Evolutionary conservation across 2,329 filamentous ascomycete species (phyloP), one percentile per base, ranked within the genome.

Genomic region (Penicillium frequentans): DNA sequence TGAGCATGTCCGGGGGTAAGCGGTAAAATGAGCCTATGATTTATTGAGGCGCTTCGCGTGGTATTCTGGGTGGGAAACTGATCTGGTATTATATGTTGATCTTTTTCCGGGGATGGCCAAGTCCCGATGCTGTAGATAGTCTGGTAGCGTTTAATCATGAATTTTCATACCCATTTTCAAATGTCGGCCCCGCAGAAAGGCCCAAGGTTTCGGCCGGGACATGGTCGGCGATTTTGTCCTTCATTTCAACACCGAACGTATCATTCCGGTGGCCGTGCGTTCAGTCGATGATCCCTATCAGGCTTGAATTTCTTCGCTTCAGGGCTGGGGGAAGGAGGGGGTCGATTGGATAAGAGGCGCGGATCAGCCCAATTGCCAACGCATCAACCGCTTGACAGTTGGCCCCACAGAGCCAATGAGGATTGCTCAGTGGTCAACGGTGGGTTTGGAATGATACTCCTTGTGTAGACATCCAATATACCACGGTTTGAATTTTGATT

Each of bases 1-100:
- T 50, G 35, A 39, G 33, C 23, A 50, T 70, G 68, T 61, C 69
- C 33, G 69, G 70, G 55, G 66, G 64, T 7, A 75, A 74, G 63
- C 67, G 68, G 49, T 73, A 64, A 56, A 45, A 44, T 21, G 26
- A 31, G 16, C 31, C 31, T 33, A 26, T 23, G 11, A 19, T 21
- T 23, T 23, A 13, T 23, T 23, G 19, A 42, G 35, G n/a, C 35
- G 35, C 35, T 19, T 39, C 7, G n/a, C 35, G 9, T 39, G 35
- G 8, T 10, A 10, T n/a, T n/a, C 1, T 19, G n/a, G 19, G 16
- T 19, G 11, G 35, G 35, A 11, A 39, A 19, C 2, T n/a, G 35
- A 19, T 42, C 19, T 42, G 19, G 19, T 42, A 42, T 23, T 7
- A 7, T 42, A 21, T 7, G 10, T 14, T 23, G n/a, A 23, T 23